Evolutionary conservation across 495 filamentous ascomycete genomes (phyloP), one percentile per base, ranked within the genome.

Genomic region (Neohortaea acidophila): DNA sequence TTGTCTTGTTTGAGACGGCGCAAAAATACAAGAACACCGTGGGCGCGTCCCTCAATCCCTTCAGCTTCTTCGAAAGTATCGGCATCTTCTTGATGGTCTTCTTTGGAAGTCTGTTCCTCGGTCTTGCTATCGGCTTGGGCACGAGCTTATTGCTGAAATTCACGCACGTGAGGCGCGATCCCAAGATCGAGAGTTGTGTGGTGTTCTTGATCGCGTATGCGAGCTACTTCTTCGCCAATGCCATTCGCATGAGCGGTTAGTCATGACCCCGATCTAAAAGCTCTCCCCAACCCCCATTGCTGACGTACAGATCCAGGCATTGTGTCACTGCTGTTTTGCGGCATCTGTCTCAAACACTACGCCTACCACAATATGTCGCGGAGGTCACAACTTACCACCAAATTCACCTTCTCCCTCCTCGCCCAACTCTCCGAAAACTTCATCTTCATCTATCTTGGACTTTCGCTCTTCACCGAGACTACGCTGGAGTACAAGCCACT

Each of bases 331-430:
- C 65, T 97, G 9, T 96, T 97, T 64, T 96, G 91, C 58, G 89
- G 89, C 21, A 97, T 97, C 43, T 94, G 89, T 6, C 68, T 97
- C 23, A 97, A 97, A 57, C 89, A 97, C 57, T 96, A 97, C 52
- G 89, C 89, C 28, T 97, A 97, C 64, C 94, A 94, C 65, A 97
- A 97, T 63, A 97, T 97, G 89, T 97, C 89, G 21, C 78, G 89
- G 29, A 79, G 89, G 29, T 94, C 91, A 15, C 89, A 97, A 54
- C 72, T 97, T 50, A 94, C 89, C 13, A 97, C 91, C 38, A 97
- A 97, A 57, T 97, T 93, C 62, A 70, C 94, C 19, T 97, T 97
- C 64, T 81, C 89, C 59, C 77, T 94, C 34, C 75, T 91, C 42
- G 82, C 91, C 4, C 91, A 96, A 58, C 64, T 97, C 25, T 89